phyloP scores from a whole-genome alignment of 139 green algal genomes.

The Auxenochlorella pyrenoidosa region DNA sequence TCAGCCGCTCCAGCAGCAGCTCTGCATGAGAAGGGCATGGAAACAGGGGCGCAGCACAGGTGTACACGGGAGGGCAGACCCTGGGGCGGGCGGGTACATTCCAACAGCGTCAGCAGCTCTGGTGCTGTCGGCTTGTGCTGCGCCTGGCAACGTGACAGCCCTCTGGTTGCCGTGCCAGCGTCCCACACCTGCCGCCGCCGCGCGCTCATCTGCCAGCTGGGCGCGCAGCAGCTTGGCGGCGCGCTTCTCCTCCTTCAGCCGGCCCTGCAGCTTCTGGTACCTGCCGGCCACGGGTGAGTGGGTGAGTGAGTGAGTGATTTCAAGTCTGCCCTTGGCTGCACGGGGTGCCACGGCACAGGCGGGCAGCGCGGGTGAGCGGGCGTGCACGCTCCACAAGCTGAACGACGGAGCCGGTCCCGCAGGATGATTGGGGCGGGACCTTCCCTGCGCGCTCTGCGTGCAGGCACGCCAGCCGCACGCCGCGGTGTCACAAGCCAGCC shows the following conservation, averaged over 20 bases:
- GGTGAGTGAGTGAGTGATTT: no score
- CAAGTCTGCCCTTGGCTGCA: no score
- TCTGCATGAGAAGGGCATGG: background rate
- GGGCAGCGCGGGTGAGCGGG: no score
- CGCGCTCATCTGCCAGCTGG: constrained; percentile 34
- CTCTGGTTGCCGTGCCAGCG: no score
- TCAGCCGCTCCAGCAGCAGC: constrained; percentile 5
- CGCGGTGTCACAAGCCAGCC: no score
- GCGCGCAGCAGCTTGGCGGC: constrained; percentile 42
- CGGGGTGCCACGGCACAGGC: no score
- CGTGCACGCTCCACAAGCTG: no score
- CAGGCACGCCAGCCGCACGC: no score
- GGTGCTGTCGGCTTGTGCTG: background rate
- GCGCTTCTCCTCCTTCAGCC: constrained; percentile 52
- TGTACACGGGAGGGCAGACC: background rate
- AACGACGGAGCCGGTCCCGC: no score
- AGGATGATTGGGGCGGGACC: background rate
- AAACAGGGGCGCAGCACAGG: background rate
- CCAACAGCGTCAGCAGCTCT: no score
- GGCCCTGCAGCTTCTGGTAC: constrained; percentile 53
- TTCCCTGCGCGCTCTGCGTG: background rate
- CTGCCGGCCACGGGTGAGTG: background rate
- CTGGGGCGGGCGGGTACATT: no score
- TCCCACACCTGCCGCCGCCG: background rate
- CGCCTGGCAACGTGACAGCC: background rate